These are phyloP conservation scores for Senna tora DNA, from an alignment of 306 rosid genomes.

Conservation along the genomic window DNA sequence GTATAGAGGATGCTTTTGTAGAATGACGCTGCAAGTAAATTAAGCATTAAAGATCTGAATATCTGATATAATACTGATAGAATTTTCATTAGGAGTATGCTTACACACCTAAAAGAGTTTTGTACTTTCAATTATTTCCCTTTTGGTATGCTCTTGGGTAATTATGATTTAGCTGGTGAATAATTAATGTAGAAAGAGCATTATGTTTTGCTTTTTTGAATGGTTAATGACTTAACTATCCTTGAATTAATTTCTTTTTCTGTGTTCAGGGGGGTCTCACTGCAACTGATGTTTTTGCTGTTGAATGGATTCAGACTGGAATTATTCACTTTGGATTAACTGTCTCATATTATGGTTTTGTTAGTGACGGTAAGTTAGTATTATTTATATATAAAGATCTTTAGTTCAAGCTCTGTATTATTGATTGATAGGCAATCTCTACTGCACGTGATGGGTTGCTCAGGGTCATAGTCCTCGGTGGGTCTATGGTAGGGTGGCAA, in stretches of 20 bases:
- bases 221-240: not conserved
- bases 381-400: slow-evolving; percentile 18
- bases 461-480: no score
- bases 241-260: slow-evolving; percentile 34
- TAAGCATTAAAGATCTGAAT: not conserved
- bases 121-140: slow-evolving; percentile 9
- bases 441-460: no score
- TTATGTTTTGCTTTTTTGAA: not conserved
- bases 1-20: not conserved
- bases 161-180: slow-evolving; percentile 15
- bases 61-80: slow-evolving; percentile 13
- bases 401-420: no score
- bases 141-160: slow-evolving; percentile 5
- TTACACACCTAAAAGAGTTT: slow-evolving; percentile 20
- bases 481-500: no score
- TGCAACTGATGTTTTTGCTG: slow-evolving; percentile 97
- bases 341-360: slow-evolving; percentile 92
- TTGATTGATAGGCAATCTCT: no score
- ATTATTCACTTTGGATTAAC: slow-evolving; percentile 93
- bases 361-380: slow-evolving; percentile 84
- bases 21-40: slow-evolving; percentile 13
- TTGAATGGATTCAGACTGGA: slow-evolving; percentile 89
- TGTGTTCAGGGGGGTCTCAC: slow-evolving; percentile 94
- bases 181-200: slow-evolving; percentile 3
- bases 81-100: slow-evolving; percentile 16